Percentiles rank a stretch among this genome's conserved stretches.
These are phyloP conservation scores for Pseudozyma sp. DNA, from an alignment of 1,284 basidiomycete species.

Conservation along the genomic window DNA sequence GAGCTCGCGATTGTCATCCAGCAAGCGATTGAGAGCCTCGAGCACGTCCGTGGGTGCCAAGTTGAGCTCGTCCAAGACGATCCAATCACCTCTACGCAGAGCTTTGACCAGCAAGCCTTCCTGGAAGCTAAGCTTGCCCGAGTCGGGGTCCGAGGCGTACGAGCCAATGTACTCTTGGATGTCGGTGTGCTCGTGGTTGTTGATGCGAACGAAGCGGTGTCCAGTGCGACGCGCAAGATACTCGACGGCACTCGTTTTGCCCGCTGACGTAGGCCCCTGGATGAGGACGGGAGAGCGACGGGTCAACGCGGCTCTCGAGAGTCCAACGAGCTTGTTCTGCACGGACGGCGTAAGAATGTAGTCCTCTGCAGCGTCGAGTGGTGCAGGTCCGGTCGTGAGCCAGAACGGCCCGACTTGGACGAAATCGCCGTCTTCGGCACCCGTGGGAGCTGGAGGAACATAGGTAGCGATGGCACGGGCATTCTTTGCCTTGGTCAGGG, in stretches of 20 bases:
- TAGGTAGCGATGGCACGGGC: slow-evolving; percentile 62
- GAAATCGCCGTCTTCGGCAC: slow-evolving; percentile 30
- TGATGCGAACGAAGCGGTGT: slow-evolving; percentile 96
- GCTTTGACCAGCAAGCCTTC: slow-evolving; percentile 92
- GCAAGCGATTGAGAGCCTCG: slow-evolving; percentile 93
- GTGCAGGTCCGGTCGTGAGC: slow-evolving; percentile 80
- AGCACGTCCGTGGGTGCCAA: slow-evolving; percentile 97
- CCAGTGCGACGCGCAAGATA: slow-evolving; percentile 93
- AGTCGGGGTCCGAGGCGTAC: slow-evolving; percentile 90
- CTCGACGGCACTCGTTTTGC: slow-evolving; percentile 97
- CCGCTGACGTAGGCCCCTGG: slow-evolving; percentile 96
- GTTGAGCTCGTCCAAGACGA: slow-evolving; percentile 97
- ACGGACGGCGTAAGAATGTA: slow-evolving; percentile 98
- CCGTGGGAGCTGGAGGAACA: slow-evolving; percentile 55
- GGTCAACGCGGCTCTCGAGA: slow-evolving; percentile 89
- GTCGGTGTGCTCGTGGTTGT: slow-evolving; percentile 99
- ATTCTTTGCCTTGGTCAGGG: slow-evolving; percentile 87
- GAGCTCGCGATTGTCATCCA: slow-evolving; percentile 97
- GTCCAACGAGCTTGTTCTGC: slow-evolving; percentile 90
- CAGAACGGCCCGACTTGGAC: slow-evolving; percentile 93
- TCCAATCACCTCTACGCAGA: slow-evolving; percentile 92
- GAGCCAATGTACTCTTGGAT: slow-evolving; percentile 97
- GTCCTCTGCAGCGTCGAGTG: slow-evolving; percentile 74
- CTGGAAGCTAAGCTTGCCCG: slow-evolving; percentile 91
- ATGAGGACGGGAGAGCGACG: slow-evolving; percentile 93